These are phyloP conservation scores for Lippia alba DNA, from an alignment of 305 asterid genomes.

Conservation along the genomic window DNA sequence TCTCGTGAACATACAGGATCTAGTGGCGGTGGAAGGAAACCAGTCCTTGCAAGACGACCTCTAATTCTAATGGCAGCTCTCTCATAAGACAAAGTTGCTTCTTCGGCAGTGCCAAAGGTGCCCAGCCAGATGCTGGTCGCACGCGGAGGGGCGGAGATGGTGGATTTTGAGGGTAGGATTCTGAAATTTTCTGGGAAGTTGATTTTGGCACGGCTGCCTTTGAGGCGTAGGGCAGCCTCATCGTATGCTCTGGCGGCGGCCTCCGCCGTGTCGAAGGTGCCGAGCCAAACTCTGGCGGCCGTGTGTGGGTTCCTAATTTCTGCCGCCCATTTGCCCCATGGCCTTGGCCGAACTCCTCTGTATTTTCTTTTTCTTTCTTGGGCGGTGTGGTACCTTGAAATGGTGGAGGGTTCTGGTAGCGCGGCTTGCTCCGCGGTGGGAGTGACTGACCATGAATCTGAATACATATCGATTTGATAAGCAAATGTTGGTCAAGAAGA, in stretches of 20 bases:
- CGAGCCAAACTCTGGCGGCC: conserved; percentile 94
- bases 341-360: conserved; percentile 88
- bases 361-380: conserved; percentile 57
- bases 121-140: too few species aligned
- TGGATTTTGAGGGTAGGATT: conserved; percentile 31
- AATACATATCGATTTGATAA: neutral
- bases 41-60: too few species aligned
- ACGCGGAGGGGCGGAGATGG: conserved; percentile 32
- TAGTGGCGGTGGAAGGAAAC: too few species aligned
- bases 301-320: conserved; percentile 88
- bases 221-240: conserved; percentile 80
- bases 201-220: conserved; percentile 85
- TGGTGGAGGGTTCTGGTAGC: conserved; percentile 30
- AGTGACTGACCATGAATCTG: conserved; percentile 33
- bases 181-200: conserved; percentile 78
- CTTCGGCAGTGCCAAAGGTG: too few species aligned
- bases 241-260: conserved; percentile 89
- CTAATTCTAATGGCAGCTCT: too few species aligned
- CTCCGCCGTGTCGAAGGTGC: conserved; percentile 91
- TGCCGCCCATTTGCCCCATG: conserved; percentile 98
- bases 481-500: neutral
- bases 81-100: too few species aligned
- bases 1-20: too few species aligned
- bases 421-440: conserved; percentile 14
- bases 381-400: neutral